Conservation (phyloP, 2,329 filamentous ascomycete genomes). For the Karstenula rhodostoma region DNA sequence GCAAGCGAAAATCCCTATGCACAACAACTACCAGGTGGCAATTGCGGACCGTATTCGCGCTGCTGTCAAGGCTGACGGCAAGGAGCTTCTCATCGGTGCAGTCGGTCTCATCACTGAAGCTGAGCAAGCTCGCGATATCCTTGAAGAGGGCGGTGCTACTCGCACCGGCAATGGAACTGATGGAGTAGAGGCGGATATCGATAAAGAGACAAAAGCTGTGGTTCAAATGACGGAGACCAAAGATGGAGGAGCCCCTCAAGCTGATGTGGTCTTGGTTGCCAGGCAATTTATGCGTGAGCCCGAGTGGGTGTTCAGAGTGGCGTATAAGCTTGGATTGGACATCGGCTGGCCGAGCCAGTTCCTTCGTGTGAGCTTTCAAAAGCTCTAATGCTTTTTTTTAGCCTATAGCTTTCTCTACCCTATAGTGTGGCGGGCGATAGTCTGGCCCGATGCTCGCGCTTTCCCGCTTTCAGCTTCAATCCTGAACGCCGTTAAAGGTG, state of each 20-base stretch:
- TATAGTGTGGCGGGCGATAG: too few species aligned
- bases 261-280: slow-evolving; percentile 61
- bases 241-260: slow-evolving; percentile 43
- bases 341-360: slow-evolving; percentile 61
- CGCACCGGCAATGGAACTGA: slow-evolving; percentile 9
- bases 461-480: too few species aligned
- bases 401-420: too few species aligned
- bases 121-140: slow-evolving; percentile 59
- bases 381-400: slow-evolving; percentile 15
- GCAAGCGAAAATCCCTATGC: slow-evolving; percentile 52
- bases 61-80: slow-evolving; percentile 46
- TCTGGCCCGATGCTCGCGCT: too few species aligned
- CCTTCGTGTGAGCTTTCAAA: slow-evolving; percentile 41
- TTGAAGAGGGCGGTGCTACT: slow-evolving; percentile 39
- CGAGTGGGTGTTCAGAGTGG: slow-evolving; percentile 62
- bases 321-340: slow-evolving; percentile 58
- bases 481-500: too few species aligned
- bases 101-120: slow-evolving; percentile 64
- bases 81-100: slow-evolving; percentile 58
- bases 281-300: slow-evolving; percentile 64
- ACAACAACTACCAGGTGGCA: slow-evolving; percentile 59
- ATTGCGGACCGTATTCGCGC: slow-evolving; percentile 58
- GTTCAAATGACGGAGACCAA: slow-evolving; percentile 46
- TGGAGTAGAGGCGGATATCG: slow-evolving; percentile 37
- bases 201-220: slow-evolving; percentile 40